Conservation (phyloP, 106 monocot species). For the Allium fistulosum region DNA sequence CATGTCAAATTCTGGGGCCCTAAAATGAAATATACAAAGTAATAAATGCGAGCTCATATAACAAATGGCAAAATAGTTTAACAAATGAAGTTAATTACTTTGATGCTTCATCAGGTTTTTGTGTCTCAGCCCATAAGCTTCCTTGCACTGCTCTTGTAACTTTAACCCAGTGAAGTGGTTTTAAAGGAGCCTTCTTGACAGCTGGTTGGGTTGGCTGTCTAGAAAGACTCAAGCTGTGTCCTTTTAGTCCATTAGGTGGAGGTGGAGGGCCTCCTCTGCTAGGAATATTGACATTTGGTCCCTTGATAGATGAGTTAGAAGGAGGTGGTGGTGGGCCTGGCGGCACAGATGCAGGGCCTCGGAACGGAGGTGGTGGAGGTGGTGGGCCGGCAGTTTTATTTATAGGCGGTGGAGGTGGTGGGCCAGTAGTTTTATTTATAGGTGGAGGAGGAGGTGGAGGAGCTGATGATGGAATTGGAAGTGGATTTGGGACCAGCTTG, state of each 20-base stretch:
- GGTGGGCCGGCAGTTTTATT: not conserved
- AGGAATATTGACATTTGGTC: slow-evolving; percentile 4
- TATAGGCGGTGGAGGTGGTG: not conserved
- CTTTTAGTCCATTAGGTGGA: slow-evolving; percentile 31
- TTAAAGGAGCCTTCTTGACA: slow-evolving; percentile 62
- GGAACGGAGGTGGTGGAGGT: not conserved
- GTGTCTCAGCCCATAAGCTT: slow-evolving; percentile 92
- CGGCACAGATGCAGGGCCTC: not conserved
- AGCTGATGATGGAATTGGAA: not conserved
- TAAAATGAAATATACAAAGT: slow-evolving; percentile 20
- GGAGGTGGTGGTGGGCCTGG: slow-evolving; percentile 39
- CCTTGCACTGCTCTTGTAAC: slow-evolving; percentile 98
- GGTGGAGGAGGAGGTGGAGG: slow-evolving; percentile 2
- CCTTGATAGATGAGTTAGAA: not conserved
- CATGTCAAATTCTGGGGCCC: slow-evolving; percentile 96
- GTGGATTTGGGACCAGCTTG: not conserved
- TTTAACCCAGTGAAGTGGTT: slow-evolving; percentile 94
- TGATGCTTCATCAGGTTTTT: slow-evolving; percentile 64
- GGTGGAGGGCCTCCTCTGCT: slow-evolving; percentile 24
- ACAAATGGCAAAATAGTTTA: slow-evolving; percentile 3
- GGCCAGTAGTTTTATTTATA: not conserved
- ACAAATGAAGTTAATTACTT: slow-evolving; percentile 25
- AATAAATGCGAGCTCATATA: slow-evolving; percentile 7
- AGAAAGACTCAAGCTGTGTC: slow-evolving; percentile 17
- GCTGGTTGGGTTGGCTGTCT: slow-evolving; percentile 26